Evolutionary conservation across 2,329 filamentous ascomycete species (phyloP), one percentile per base, ranked within the genome.

Genomic region (Ophiostoma pallidulum): DNA sequence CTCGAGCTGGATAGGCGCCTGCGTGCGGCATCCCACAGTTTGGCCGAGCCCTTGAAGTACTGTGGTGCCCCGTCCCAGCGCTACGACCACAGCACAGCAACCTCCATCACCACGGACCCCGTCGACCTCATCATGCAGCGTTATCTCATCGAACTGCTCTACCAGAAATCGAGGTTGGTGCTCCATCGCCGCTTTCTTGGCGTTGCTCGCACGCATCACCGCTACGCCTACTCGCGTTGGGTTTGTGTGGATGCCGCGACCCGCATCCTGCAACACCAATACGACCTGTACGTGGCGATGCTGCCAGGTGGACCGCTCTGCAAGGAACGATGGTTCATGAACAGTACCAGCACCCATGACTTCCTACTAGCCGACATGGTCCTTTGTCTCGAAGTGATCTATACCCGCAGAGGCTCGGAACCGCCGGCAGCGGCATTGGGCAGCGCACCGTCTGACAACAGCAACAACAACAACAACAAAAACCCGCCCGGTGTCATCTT

Each of bases 301-400:
- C 61, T 65, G 37, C 64, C 64, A 0, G 66, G 64, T 0, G 66
- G 68, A 0, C 61, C 60, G 6, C 50, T 73, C 8, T 60, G 61
- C 43, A 60, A 63, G 4, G 59, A 70, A 32, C 63, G 61, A 35
- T 72, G 67, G 67, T 68, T 69, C 38, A 50, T 71, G 14, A 64
- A 64, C 10, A 67, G 67, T 3, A 53, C 71, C 3, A 61, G 68
- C 42, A 63, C 62, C 3, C 66, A 71, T 47, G 69, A 71, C 50
- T 72, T 73, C 40, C 58, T 74, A 8, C 61, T 72, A 3, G 71
- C 70, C 1, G 67, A 67, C 37, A 72, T 70, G 49, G 62, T 74
- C 18, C 55, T 74, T 4, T 67, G 68, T 32, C 59, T 71, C 3
- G 69, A 72, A 38, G 36, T 59, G 14, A 47, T 47, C 35, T 49